phyloP scores from a whole-genome alignment of 495 filamentous ascomycete genomes.

The Aspergillus wentii region DNA sequence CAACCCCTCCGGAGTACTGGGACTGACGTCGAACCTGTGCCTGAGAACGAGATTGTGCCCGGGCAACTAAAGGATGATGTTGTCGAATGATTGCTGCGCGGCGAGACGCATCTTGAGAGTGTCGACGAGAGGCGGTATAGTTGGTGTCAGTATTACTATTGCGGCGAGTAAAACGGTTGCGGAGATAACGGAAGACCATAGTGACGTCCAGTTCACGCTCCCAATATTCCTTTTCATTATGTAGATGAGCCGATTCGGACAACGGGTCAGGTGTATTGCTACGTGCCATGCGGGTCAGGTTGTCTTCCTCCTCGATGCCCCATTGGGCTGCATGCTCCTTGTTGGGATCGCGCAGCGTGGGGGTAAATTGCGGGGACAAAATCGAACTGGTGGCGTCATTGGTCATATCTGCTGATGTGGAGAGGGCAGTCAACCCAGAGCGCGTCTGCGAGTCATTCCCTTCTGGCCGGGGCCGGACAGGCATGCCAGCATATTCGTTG shows the following conservation, averaged over 20 bases:
- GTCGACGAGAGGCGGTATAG: constrained; percentile 30
- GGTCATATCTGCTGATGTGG: constrained; percentile 17
- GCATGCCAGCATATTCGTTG: constrained; percentile 52
- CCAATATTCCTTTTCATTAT: constrained; percentile 70
- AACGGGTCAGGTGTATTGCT: constrained; percentile 19
- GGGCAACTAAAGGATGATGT: constrained; percentile 76
- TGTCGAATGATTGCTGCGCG: constrained; percentile 79
- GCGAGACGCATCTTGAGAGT: constrained; percentile 60
- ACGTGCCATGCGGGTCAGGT: constrained; percentile 11
- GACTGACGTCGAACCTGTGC: constrained; percentile 49
- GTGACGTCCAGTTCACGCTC: constrained; percentile 79
- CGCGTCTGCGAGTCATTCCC: constrained; percentile 11
- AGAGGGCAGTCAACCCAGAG: constrained; percentile 10
- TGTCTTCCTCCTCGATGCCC: constrained; percentile 62
- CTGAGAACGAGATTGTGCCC: constrained; percentile 39
- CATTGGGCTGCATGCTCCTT: constrained; percentile 55
- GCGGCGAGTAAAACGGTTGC: constrained; percentile 60
- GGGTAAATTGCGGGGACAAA: constrained; percentile 39
- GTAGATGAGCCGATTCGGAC: constrained; percentile 27
- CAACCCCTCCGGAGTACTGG: constrained; percentile 38
- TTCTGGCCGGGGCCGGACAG: constrained; percentile 29
- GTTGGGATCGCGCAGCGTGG: constrained; percentile 35
- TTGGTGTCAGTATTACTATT: constrained; percentile 31
- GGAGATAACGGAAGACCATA: constrained; percentile 83
- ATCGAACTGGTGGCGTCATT: constrained; percentile 24